Evolutionary conservation across 805 yeast species (phyloP), one percentile per base, ranked within the genome.

Genomic region (Millerozyma miso): DNA sequence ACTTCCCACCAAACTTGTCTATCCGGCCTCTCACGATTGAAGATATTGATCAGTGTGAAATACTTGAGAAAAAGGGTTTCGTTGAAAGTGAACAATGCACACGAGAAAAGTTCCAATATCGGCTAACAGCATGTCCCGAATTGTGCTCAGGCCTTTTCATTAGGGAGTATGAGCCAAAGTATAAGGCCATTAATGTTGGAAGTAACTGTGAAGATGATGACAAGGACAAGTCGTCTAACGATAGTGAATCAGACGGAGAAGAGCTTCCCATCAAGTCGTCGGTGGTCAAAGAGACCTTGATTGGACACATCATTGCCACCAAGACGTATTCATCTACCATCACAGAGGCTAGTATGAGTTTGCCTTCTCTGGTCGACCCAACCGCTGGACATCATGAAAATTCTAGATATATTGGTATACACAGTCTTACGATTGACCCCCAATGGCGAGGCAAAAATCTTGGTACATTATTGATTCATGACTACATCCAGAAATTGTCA

Each of bases 101-200:
- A 10, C 56, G 55, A n/a, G 88, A 81, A 39, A 81, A 77, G 50
- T 62, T 71, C 42, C 67, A 65, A 49, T 91, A 87, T 68, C 75
- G 97, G 53, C 71, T 91, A 49, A 74, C 74, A 1, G 80, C 70
- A 3, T 90, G 97, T 60, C 98, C 98, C 7, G 99, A 91, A 61
- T 76, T 91, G 44, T 81, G 93, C 50, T 80, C 90, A 4, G 98
- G 98, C 2, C 72, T 93, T 43, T 93, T 91, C 56, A 72, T 88
- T 40, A 74, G 96, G 57, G 79, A 79, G 43, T 85, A 84, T 62
- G 69, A 58, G 23, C 64, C 69, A 53, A 63, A 63, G 48, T 73
- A 68, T 55, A 64, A 65, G 40, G 68, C 73, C 12, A 60, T 67
- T 40, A 68, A 68, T 49, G 59, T 68, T 46, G 74, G 74, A 2